A percentile compares a stretch with the other conserved stretches of the same genome.
These are phyloP conservation scores for Ascochyta lentis DNA, from an alignment of 2,329 filamentous ascomycete species.

Conservation along the genomic window DNA sequence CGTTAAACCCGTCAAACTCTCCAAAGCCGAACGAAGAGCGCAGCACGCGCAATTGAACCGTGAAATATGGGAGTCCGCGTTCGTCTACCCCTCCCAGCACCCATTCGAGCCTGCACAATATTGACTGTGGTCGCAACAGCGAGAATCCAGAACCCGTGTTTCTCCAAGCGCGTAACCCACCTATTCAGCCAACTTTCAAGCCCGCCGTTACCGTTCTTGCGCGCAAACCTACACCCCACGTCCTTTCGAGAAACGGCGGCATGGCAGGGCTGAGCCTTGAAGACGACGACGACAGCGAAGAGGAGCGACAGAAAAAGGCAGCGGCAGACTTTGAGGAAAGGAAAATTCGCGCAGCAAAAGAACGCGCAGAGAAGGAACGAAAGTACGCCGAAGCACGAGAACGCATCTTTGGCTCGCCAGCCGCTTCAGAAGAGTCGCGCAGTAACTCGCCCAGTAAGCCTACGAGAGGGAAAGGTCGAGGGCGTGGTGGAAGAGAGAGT, in stretches of 20 bases:
- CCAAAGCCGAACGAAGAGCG: conserved; percentile 78
- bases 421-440: conserved; percentile 44
- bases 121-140: conserved; percentile 52
- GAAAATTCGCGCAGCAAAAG: conserved; percentile 75
- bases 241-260: conserved; percentile 65
- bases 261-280: conserved; percentile 55
- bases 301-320: conserved; percentile 64
- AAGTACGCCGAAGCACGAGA: conserved; percentile 89
- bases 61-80: conserved; percentile 90
- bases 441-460: conserved; percentile 45
- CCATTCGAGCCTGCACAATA: not conserved
- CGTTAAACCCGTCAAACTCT: conserved; percentile 57
- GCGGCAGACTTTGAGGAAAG: conserved; percentile 78
- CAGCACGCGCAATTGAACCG: conserved; percentile 84
- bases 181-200: conserved; percentile 76
- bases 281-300: conserved; percentile 68
- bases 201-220: conserved; percentile 83
- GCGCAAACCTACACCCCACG: conserved; percentile 73
- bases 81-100: conserved; percentile 43
- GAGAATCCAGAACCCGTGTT: conserved; percentile 79
- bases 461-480: conserved; percentile 46
- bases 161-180: conserved; percentile 69
- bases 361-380: conserved; percentile 87
- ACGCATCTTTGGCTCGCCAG: conserved; percentile 77
- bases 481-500: conserved; percentile 47